Evolutionary conservation across 2,329 filamentous ascomycete species (phyloP).

Genomic region (Phialophora chinensis): DNA sequence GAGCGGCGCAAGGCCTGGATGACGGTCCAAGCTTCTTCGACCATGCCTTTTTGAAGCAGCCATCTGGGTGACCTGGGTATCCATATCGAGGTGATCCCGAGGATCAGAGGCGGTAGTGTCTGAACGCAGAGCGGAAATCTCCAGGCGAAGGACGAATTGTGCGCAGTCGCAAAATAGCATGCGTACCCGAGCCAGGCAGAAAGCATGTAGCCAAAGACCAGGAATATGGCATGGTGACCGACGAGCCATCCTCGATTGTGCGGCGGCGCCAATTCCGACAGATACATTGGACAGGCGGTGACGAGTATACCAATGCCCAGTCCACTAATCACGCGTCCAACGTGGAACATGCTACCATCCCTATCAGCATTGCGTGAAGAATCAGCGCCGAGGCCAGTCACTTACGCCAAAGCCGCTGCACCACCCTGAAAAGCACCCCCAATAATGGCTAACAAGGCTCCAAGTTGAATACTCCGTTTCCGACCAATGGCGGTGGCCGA

Average conservation of each 20-base stretch:
- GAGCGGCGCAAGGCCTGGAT: constrained; percentile 53
- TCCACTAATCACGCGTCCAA: constrained; percentile 34
- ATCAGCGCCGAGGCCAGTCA: not conserved
- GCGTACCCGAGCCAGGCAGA: constrained; percentile 36
- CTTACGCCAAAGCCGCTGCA: constrained; percentile 28
- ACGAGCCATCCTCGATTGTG: constrained; percentile 35
- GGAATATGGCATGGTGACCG: constrained; percentile 36
- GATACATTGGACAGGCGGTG: constrained; percentile 34
- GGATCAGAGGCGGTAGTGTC: constrained; percentile 29
- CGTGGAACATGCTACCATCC: constrained; percentile 34
- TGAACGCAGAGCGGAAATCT: constrained; percentile 34
- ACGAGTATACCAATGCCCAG: constrained; percentile 36
- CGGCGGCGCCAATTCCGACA: constrained; percentile 34
- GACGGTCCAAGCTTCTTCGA: constrained; percentile 34
- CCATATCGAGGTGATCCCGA: constrained; percentile 28
- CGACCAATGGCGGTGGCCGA: constrained; percentile 47
- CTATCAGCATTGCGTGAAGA: constrained; percentile 17
- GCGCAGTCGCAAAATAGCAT: constrained; percentile 33
- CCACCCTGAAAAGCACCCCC: constrained; percentile 37
- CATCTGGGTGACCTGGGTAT: constrained; percentile 35
- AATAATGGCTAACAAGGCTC: constrained; percentile 31
- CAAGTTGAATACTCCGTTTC: constrained; percentile 47
- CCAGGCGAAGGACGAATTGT: constrained; percentile 38
- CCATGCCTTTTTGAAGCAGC: constrained; percentile 45
- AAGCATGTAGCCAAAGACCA: constrained; percentile 37